Conservation (phyloP, 1,284 basidiomycete species). For the Leccinum pachyderme region DNA sequence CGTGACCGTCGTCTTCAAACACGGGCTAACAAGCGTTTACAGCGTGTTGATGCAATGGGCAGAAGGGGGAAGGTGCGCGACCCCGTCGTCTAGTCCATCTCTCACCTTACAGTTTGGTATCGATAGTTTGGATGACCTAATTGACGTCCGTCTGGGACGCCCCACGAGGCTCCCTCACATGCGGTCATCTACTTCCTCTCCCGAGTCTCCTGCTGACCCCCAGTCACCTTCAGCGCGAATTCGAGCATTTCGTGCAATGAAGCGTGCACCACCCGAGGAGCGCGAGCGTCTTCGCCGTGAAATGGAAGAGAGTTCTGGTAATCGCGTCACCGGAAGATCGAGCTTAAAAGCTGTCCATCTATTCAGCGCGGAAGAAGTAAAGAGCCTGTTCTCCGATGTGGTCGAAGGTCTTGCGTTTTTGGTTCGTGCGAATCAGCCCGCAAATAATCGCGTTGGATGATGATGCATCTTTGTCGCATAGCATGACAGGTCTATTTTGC, state of each 20-base stretch:
- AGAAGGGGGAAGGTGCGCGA: conserved; percentile 66
- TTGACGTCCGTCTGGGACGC: conserved; percentile 69
- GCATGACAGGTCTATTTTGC: conserved; percentile 85
- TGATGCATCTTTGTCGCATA: conserved; percentile 31
- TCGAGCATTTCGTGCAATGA: conserved; percentile 69
- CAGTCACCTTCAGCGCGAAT: conserved; percentile 70
- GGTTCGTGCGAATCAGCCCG: conserved; percentile 44
- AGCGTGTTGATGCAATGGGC: conserved; percentile 94
- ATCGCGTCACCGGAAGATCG: conserved; percentile 19
- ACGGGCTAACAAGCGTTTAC: conserved; percentile 6
- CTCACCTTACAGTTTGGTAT: conserved; percentile 1
- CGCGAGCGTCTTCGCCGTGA: conserved; percentile 55
- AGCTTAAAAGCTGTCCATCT: conserved; percentile 74
- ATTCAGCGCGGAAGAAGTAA: conserved; percentile 77
- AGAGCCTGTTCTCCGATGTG: conserved; percentile 74
- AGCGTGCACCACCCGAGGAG: conserved; percentile 61
- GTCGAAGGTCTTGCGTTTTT: conserved; percentile 78
- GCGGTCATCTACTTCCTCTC: conserved; percentile 32
- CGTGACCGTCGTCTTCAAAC: neutral
- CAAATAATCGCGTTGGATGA: neutral
- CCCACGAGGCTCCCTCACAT: conserved; percentile 47
- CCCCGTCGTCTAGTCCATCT: neutral
- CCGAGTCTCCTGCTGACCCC: conserved; percentile 31
- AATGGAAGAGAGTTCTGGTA: conserved; percentile 36
- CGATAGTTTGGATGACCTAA: conserved; percentile 77